Percentiles rank a stretch among this genome's conserved stretches.
phyloP scores from a whole-genome alignment of 139 green algal species.

The Mesotaenium endlicherianum region DNA sequence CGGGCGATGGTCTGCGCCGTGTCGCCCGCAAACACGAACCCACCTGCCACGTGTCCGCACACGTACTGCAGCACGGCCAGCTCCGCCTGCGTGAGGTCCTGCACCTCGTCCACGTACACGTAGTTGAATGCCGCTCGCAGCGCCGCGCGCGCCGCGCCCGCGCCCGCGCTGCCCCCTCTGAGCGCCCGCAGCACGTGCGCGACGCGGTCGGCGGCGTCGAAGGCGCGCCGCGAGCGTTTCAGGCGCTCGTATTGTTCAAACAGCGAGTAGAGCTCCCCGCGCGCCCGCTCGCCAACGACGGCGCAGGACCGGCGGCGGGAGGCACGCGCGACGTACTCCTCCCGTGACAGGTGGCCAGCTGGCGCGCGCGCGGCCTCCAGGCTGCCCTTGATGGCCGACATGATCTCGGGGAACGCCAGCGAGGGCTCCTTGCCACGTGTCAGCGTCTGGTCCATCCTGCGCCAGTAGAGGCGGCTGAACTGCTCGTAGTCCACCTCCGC shows the following conservation, averaged over 20 bases:
- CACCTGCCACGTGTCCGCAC: slow-evolving; percentile 34
- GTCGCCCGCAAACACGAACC: slow-evolving; percentile 78
- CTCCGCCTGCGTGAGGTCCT: slow-evolving; percentile 80
- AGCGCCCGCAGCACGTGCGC: slow-evolving; percentile 31
- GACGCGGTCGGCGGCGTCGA: slow-evolving; percentile 29
- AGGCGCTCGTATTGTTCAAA: slow-evolving; percentile 62
- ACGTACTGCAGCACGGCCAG: slow-evolving; percentile 68
- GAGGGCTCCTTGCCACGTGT: slow-evolving; percentile 6
- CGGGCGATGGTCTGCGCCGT: slow-evolving; percentile 79
- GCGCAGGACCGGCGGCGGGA: slow-evolving; percentile 64
- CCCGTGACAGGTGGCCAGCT: slow-evolving; percentile 55
- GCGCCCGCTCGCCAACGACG: slow-evolving; percentile 64
- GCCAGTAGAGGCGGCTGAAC: slow-evolving; percentile 33
- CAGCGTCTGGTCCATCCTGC: background rate
- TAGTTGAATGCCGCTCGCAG: no score
- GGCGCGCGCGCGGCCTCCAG: slow-evolving; percentile 57
- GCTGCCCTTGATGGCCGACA: slow-evolving; percentile 75
- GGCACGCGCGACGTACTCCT: slow-evolving; percentile 63
- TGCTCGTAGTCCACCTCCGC: slow-evolving; percentile 31
- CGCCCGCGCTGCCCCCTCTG: background rate
- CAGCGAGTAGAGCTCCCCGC: slow-evolving; percentile 67
- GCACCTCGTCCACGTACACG: slow-evolving; percentile 80
- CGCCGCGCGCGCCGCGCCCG: no score
- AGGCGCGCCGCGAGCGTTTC: slow-evolving; percentile 41
- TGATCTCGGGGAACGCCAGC: slow-evolving; percentile 65